Evolutionary conservation across 768 basidiomycete species (phyloP).

Genomic region (Lepiota brunneoincarnata): DNA sequence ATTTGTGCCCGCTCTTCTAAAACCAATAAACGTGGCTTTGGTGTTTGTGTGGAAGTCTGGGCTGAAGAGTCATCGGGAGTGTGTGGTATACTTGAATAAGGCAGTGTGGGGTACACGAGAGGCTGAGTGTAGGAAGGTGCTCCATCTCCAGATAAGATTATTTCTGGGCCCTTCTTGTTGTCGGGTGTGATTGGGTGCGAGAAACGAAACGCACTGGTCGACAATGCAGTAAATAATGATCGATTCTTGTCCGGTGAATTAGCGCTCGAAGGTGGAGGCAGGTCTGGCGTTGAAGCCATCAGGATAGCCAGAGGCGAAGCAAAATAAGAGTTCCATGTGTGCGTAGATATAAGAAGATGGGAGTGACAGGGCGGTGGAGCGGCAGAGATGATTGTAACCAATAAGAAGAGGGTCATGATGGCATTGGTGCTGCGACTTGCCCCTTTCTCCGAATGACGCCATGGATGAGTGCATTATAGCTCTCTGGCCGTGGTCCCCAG

Average conservation of each 20-base stretch:
- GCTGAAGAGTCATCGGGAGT: neutral
- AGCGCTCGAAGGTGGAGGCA: neutral
- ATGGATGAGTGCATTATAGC: neutral
- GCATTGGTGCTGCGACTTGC: too few species aligned
- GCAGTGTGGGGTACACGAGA: neutral
- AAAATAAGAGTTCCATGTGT: neutral
- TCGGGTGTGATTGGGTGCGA: neutral
- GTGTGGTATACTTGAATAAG: too few species aligned
- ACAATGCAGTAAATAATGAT: neutral
- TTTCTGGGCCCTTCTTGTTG: neutral
- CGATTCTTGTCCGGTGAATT: neutral
- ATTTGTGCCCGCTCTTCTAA: too few species aligned
- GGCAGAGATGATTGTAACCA: neutral
- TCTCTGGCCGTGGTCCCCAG: neutral
- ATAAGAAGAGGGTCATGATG: neutral
- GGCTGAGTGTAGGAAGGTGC: neutral
- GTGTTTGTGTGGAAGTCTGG: neutral
- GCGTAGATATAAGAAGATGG: neutral
- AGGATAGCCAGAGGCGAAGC: neutral
- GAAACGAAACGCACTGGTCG: neutral
- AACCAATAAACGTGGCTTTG: neutral
- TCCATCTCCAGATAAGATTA: neutral
- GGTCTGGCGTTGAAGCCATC: neutral
- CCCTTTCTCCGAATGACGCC: neutral
- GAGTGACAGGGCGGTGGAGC: neutral